Conservation (phyloP, 2,329 filamentous ascomycete genomes). For the Fusarium lateritium region DNA sequence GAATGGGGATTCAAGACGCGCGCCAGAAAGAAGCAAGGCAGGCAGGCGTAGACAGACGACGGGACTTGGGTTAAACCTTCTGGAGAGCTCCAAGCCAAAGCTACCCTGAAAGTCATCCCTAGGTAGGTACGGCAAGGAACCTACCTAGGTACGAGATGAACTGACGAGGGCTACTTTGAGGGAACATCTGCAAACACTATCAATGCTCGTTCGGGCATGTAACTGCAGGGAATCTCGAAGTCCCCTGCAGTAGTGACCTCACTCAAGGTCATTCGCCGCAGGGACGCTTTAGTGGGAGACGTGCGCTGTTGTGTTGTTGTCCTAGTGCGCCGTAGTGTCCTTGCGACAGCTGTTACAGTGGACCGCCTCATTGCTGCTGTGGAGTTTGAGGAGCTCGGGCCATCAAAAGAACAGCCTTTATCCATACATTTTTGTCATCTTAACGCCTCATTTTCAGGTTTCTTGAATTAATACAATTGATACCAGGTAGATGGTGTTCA, state of each 20-base stretch:
- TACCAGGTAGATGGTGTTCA: background rate
- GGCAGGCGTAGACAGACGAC: slow-evolving; percentile 23
- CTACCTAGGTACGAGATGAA: background rate
- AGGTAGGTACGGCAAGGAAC: slow-evolving; percentile 21
- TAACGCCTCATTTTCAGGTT: slow-evolving; percentile 25
- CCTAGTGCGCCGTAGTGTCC: slow-evolving; percentile 18
- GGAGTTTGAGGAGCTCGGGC: slow-evolving; percentile 29
- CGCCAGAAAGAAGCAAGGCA: slow-evolving; percentile 46
- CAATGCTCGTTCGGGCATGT: background rate
- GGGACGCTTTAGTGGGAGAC: slow-evolving; percentile 33
- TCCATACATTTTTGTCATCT: slow-evolving; percentile 22
- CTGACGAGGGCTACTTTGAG: slow-evolving; percentile 12
- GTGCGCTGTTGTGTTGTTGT: slow-evolving; percentile 40
- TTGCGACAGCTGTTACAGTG: slow-evolving; percentile 32
- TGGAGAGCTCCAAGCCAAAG: slow-evolving; percentile 29
- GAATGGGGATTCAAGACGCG: slow-evolving; percentile 44
- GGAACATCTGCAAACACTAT: slow-evolving; percentile 5
- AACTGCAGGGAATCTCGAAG: slow-evolving; percentile 1
- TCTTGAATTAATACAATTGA: slow-evolving; percentile 22
- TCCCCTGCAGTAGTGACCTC: slow-evolving; percentile 32
- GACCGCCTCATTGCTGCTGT: slow-evolving; percentile 25
- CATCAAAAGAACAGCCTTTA: slow-evolving; percentile 13
- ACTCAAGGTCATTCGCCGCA: slow-evolving; percentile 38
- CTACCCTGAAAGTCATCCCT: slow-evolving; percentile 19
- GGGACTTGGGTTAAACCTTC: slow-evolving; percentile 36